Evolutionary conservation across 1,139 yeast species (phyloP).

Genomic region (Suhomyces wounanorum): DNA sequence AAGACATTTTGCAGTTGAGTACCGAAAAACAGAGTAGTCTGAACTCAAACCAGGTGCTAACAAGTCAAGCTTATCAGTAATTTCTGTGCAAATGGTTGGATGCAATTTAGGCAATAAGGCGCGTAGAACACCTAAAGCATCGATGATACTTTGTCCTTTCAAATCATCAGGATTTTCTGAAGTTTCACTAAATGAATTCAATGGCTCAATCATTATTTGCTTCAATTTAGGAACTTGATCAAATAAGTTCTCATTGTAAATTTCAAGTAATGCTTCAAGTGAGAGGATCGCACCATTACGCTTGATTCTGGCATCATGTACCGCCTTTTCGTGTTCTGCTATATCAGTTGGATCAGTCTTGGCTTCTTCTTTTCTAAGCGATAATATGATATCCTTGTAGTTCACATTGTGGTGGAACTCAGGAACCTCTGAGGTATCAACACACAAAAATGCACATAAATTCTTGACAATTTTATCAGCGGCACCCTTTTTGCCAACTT

Average conservation of each 20-base stretch:
- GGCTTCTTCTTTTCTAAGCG: conserved; percentile 79
- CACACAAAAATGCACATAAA: conserved; percentile 90
- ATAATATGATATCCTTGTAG: conserved; percentile 60
- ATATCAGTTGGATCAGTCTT: conserved; percentile 68
- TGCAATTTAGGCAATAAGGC: conserved; percentile 71
- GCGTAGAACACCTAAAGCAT: conserved; percentile 79
- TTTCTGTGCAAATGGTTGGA: conserved; percentile 46
- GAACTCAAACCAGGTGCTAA: conserved; percentile 68
- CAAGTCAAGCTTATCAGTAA: conserved; percentile 49
- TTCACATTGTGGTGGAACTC: conserved; percentile 74
- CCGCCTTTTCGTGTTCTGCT: conserved; percentile 62
- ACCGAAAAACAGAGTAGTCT: conserved; percentile 76
- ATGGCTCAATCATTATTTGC: conserved; percentile 67
- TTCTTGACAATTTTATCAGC: conserved; percentile 89
- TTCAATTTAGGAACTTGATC: conserved; percentile 66
- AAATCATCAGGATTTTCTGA: conserved; percentile 45
- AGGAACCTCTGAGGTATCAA: conserved; percentile 94
- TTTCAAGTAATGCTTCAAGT: conserved; percentile 53
- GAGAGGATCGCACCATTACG: conserved; percentile 82
- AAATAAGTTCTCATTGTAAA: conserved; percentile 59
- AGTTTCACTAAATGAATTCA: conserved; percentile 34
- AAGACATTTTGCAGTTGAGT: conserved; percentile 87
- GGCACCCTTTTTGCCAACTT: conserved; percentile 63
- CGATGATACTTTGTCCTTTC: conserved; percentile 81
- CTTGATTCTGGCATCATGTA: conserved; percentile 74